These are phyloP conservation scores for Ceratocystis cubensis DNA, from an alignment of 2,329 filamentous ascomycete species.

Conservation along the genomic window DNA sequence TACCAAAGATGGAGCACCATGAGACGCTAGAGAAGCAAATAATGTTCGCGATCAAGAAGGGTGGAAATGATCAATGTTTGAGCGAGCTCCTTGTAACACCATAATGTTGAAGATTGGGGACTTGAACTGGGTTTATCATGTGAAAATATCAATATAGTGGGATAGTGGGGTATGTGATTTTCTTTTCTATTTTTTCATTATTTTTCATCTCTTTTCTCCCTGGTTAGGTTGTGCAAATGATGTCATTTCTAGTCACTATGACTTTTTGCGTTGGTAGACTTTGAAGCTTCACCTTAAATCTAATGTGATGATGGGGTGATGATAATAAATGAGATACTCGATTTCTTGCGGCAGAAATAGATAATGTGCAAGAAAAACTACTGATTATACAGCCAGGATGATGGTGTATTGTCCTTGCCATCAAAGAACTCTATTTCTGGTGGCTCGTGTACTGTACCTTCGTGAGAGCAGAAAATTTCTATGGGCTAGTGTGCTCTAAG, in stretches of 20 bases:
- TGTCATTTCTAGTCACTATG: not conserved
- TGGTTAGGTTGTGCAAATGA: not conserved
- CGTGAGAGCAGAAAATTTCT: not conserved
- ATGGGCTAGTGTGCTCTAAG: not conserved
- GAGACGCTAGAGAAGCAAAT: too few relatives aligned
- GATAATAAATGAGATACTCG: too few relatives aligned
- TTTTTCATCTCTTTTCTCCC: not conserved
- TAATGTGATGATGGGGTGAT: not conserved
- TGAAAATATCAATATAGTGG: not conserved
- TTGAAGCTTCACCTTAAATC: not conserved
- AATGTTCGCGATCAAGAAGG: too few relatives aligned
- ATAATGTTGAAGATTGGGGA: not conserved
- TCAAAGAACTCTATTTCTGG: not conserved
- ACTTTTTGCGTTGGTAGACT: not conserved
- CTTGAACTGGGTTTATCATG: not conserved
- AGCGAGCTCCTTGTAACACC: not conserved
- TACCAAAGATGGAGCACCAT: too few relatives aligned
- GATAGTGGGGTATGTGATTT: not conserved
- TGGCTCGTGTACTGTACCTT: slow-evolving; percentile 1
- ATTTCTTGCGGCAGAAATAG: too few relatives aligned
- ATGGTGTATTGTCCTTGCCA: not conserved
- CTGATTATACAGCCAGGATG: not conserved
- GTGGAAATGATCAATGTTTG: not conserved
- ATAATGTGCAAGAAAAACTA: not conserved
- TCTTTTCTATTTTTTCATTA: too few relatives aligned